These are phyloP conservation scores for Citrus hindsii DNA, from an alignment of 345 rosid species.

Conservation along the genomic window DNA sequence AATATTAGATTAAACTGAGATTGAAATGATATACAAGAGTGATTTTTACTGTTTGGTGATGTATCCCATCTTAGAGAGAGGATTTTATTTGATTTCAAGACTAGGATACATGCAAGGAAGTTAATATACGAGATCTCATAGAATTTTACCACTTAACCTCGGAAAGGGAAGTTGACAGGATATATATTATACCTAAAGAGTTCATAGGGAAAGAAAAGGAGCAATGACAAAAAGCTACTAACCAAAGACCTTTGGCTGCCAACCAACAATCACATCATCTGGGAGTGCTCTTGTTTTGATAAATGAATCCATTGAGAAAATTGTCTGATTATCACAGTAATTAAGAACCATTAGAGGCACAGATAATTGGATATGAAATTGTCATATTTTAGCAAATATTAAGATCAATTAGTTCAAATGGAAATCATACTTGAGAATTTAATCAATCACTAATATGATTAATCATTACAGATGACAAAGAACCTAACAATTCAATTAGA, in stretches of 20 bases:
- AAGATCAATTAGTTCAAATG: background rate
- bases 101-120: background rate
- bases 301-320: constrained; percentile 78
- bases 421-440: background rate
- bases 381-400: background rate
- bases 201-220: background rate
- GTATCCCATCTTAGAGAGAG: background rate
- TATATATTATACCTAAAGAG: background rate
- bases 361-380: background rate
- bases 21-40: background rate
- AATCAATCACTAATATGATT: background rate
- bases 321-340: constrained; percentile 39
- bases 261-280: constrained; percentile 85
- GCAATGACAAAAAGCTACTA: constrained; percentile 14
- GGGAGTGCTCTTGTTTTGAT: constrained; percentile 61
- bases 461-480: background rate
- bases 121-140: background rate
- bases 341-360: constrained; percentile 4
- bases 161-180: background rate
- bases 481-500: background rate
- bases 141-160: background rate
- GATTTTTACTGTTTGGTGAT: background rate
- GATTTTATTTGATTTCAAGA: background rate
- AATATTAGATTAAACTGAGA: too few relatives aligned
- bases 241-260: constrained; percentile 86